Evolutionary conservation across 768 basidiomycete species (phyloP).

Genomic region (Krasilnikovozyma curviuscula): DNA sequence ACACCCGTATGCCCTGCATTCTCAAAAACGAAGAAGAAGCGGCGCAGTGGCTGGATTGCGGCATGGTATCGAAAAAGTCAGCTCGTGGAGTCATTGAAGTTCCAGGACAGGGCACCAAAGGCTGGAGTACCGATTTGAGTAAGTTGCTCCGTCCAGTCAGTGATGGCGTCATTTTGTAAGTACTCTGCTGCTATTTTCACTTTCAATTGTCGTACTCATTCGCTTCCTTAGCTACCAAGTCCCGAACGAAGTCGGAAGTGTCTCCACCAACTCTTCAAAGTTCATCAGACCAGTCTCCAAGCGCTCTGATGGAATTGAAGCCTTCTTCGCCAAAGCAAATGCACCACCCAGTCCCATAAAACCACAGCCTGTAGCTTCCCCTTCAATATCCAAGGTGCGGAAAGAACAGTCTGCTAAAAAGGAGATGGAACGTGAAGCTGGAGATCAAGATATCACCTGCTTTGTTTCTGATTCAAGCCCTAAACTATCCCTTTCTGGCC

Average conservation of each 20-base stretch:
- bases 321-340: too few relatives aligned
- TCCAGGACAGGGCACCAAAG: slow-evolving; percentile 1
- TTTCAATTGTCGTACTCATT: not conserved
- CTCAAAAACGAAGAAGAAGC: slow-evolving; percentile 44
- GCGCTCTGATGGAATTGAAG: slow-evolving; percentile 56
- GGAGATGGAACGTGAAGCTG: too few relatives aligned
- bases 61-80: too few relatives aligned
- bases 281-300: slow-evolving; percentile 62
- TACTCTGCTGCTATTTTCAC: not conserved
- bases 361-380: too few relatives aligned
- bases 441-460: too few relatives aligned
- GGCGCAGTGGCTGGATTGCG: slow-evolving; percentile 50
- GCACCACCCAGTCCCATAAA: too few relatives aligned
- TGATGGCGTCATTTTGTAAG: not conserved
- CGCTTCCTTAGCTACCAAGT: slow-evolving; percentile 50
- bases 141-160: slow-evolving; percentile 40
- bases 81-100: not conserved
- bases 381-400: too few relatives aligned
- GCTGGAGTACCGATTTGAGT: slow-evolving; percentile 44
- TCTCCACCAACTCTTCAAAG: slow-evolving; percentile 59
- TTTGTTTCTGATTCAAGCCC: too few relatives aligned
- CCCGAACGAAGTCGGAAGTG: slow-evolving; percentile 74
- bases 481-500: too few relatives aligned
- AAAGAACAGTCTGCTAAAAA: too few relatives aligned
- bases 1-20: slow-evolving; percentile 63